Base-by-base conservation (phyloP, 2,329 filamentous ascomycete species). In the Alternaria triticimaculans region DNA sequence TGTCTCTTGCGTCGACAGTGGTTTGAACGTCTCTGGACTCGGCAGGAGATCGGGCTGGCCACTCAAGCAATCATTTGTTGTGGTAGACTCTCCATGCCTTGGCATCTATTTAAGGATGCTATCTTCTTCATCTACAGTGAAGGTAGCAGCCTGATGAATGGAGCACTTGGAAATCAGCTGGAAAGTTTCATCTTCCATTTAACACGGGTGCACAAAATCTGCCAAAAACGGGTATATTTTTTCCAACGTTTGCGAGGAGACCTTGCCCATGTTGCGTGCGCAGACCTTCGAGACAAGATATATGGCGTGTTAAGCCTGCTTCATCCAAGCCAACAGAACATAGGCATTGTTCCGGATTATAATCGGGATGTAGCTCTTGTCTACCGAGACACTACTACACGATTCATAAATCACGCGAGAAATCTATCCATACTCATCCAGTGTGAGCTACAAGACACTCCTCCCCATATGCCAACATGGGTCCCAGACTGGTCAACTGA, bases 161-260 rank as follows among this genome's bases (percentile, higher is more conserved):
- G 3, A 28, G 30, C 30, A n/a, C 30, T 37, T n/a, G 15, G 15
- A 37, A 7, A n/a, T n/a, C 7, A n/a, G 7, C 0, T 1, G 2
- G 14, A 14, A 8, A 37, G 15, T 9, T 37, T n/a, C 5, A 1
- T 1, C 0, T 15, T 7, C 14, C 33, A 14, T 5, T 4, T 37
- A 0, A 0, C 0, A 0, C 4, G 15, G 14, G 7, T n/a, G 3
- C 15, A 8, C 1, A 2, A 0, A 3, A 15, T n/a, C 6, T 37
- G 30, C 30, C 0, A 0, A 3, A 0, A 1, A 0, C 12, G 12
- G 1, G 1, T 15, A 8, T 33, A 33, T 8, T 4, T 0, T n/a
- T 4, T 41, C 4, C 15, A 41, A n/a, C 0, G 5, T n/a, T 2
- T 10, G 1, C 33, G 33, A 10, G 0, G 0, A 3, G 2, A 10